Conservation (phyloP, 805 yeast species). For the Ogataea salicorniae region DNA sequence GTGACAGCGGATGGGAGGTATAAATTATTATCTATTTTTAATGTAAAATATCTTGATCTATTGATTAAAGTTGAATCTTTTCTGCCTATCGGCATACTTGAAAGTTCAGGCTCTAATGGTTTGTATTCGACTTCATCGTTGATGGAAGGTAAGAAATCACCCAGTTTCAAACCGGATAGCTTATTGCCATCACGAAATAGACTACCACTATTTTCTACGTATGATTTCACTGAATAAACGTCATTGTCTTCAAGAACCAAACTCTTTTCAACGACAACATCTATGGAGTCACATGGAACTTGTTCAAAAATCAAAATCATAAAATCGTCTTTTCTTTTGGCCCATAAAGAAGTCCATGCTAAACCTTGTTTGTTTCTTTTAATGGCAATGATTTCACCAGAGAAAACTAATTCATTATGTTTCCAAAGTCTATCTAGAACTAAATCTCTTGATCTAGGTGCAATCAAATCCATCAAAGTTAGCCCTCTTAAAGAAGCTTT, state of each 20-base stretch:
- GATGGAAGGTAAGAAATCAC: constrained; percentile 21
- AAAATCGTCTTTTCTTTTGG: constrained; percentile 64
- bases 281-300: constrained; percentile 67
- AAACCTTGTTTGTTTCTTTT: constrained; percentile 56
- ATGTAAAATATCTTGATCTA: constrained; percentile 57
- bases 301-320: constrained; percentile 85
- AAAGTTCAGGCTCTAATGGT: constrained; percentile 2
- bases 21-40: constrained; percentile 36
- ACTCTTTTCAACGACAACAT: constrained; percentile 43
- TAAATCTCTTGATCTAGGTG: constrained; percentile 68
- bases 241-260: constrained; percentile 9
- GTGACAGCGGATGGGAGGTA: constrained; percentile 73
- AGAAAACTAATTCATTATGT: constrained; percentile 50
- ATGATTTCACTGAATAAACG: constrained; percentile 20
- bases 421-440: constrained; percentile 52
- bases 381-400: constrained; percentile 84
- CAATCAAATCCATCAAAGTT: constrained; percentile 70
- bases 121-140: constrained; percentile 10
- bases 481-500: constrained; percentile 55
- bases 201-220: constrained; percentile 18
- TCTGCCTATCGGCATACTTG: constrained; percentile 20
- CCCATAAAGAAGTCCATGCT: constrained; percentile 91
- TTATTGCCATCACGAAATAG: constrained; percentile 17
- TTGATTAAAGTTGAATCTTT: constrained; percentile 44
- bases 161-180: constrained; percentile 13